A percentile compares a stretch with the other conserved stretches of the same genome.
These are phyloP conservation scores for Euphorbia celastroides DNA, from an alignment of 441 rosid genomes.

Conservation along the genomic window DNA sequence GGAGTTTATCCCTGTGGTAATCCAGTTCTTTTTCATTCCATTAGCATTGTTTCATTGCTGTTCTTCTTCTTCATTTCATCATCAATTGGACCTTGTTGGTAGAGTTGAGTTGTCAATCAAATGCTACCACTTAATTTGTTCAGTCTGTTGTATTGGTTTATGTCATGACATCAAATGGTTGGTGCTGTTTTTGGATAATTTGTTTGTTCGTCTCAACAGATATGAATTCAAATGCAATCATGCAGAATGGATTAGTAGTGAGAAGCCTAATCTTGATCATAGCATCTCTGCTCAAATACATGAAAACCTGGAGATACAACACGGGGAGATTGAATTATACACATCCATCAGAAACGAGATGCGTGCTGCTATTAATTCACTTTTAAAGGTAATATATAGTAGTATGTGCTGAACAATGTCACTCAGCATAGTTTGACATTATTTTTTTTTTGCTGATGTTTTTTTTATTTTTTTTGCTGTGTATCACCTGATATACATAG, in stretches of 20 bases:
- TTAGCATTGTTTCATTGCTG: no score
- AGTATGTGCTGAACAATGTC: neutral
- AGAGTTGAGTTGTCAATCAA: no score
- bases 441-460: neutral
- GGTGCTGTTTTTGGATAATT: slow-evolving; percentile 7
- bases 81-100: no score
- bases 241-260: slow-evolving; percentile 63
- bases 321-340: slow-evolving; percentile 55
- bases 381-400: slow-evolving; percentile 61
- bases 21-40: neutral
- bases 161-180: no score
- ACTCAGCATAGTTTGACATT: no score
- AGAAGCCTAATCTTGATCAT: slow-evolving; percentile 67
- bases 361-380: slow-evolving; percentile 64
- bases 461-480: neutral
- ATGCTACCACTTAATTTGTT: no score
- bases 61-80: no score
- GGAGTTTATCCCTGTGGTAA: no score
- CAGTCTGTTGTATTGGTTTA: no score
- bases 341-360: slow-evolving; percentile 62
- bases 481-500: no score
- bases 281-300: slow-evolving; percentile 39
- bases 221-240: slow-evolving; percentile 67
- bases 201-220: slow-evolving; percentile 37
- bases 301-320: slow-evolving; percentile 40